Base-by-base conservation (phyloP, 768 basidiomycete genomes). In the Austroboletus eburneus region DNA sequence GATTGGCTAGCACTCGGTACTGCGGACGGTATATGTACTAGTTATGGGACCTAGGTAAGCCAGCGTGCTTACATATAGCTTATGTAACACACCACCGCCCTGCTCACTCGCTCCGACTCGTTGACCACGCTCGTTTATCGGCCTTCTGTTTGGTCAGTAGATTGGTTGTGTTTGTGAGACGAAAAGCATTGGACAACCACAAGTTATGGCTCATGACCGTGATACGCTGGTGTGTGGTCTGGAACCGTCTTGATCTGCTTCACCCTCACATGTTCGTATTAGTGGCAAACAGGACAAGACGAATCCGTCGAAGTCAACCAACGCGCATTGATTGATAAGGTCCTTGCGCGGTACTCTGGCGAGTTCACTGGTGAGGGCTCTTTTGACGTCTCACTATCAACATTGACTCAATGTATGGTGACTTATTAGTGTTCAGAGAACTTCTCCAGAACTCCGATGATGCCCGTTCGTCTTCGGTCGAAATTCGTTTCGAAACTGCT, bases 401-500 rank as follows among this genome's bases (percentile, higher is more conserved):
- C 12, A n/a, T 35, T 35, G 30, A 9, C 30, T 14, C 25, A 27
- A 27, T 10, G 5, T 27, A 5, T 27, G 25, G 10, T 27, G 14
- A 32, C 27, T 34, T n/a, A 2, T 16, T 51, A 75, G 80, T 85
- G 27, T 81, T 81, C 48, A 68, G 93, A 40, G 94, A 98, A 65
- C 77, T 98, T 9, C 70, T 96, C 0, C 94, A 98, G 69, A 96
- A 98, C 63, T 91, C 92, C n/a, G 92, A 95, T 60, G 93, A 96
- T 66, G 92, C 87, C 3, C 81, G 76, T 38, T 80, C 87, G 3
- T 78, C 72, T 34, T 68, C 74, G 10, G 89, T 85, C 4, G 85
- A 93, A 63, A 87, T 93, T 37, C 79, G 73, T 34, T 92, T 92
- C 51, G 78, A 87, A 57, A 88, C 87, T 2, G 68, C 77, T 53